Evolutionary conservation across 192 early-diverging fungal species (phyloP), one percentile per base, ranked within the genome.

Genomic region (Backusella tarrabulga): DNA sequence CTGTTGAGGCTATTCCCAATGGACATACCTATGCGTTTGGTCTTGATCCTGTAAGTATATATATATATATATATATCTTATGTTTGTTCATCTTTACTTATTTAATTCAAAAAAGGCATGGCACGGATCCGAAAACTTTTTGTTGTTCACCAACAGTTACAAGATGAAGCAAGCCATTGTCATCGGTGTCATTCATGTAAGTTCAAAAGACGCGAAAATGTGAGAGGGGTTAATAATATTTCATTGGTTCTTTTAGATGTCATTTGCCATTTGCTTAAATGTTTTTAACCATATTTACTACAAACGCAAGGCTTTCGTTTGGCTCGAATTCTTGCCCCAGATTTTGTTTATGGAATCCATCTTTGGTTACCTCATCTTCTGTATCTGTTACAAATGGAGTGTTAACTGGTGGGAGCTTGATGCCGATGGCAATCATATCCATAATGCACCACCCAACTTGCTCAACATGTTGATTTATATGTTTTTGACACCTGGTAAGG

Each of bases 131-230:
- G 95, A 97, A 54, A 99, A 99, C 88, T 91, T 85, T 78, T 91
- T 99, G 68, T 76, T 99, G 56, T 99, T 99, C 80, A 90, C 92
- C 67, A 99, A 99, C 87, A 98, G 97, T 68, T 99, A 99, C 90
- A 99, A 99, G 90, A 99, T 99, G 98, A 99, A 99, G 85, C 94
- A 95, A 92, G 94, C 96, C 6, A 92, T 99, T 79, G 89, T 99
- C 67, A 74, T 99, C 29, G 98, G 98, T 75, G 96, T 99, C 26
- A 88, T 98, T 76, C 98, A 99, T 54, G 32, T 32, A 32, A 32
- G 32, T 32, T 32, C 32, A 32, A 32, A 32, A 32, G 32, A 32
- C 32, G 32, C 32, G 32, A 32, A 32, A 32, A 32, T 32, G 0
- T 32, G 32, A 2, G 32, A 32, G 32, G 32, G 32, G 32, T 32